These are phyloP conservation scores for Solanum chacoense DNA, from an alignment of 305 asterid species.

Conservation along the genomic window DNA sequence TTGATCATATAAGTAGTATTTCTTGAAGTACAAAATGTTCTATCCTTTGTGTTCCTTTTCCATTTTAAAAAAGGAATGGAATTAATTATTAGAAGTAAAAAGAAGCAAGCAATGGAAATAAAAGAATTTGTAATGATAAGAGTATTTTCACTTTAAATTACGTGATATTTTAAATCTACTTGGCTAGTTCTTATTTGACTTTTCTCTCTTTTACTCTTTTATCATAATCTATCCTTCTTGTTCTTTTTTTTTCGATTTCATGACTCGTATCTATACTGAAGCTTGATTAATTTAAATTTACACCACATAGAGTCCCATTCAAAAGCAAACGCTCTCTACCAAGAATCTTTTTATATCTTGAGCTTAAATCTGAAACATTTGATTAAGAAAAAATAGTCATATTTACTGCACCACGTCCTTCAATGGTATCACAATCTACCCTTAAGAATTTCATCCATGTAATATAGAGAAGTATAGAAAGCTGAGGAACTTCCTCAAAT, in stretches of 20 bases:
- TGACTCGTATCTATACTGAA: not conserved
- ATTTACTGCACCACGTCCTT: not conserved
- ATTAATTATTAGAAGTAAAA: not conserved
- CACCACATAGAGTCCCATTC: not conserved
- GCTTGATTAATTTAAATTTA: not conserved
- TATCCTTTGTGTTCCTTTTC: not conserved
- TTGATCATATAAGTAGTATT: not conserved
- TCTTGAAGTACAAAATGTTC: not conserved
- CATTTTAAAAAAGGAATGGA: not conserved
- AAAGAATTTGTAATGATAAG: not conserved
- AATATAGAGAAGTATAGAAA: not conserved
- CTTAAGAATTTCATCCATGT: not conserved
- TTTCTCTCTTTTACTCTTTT: not conserved
- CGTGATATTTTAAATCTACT: not conserved
- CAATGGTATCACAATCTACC: not conserved
- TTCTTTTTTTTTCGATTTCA: not conserved
- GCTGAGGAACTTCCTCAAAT: not conserved
- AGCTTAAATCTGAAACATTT: not conserved
- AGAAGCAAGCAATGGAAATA: not conserved
- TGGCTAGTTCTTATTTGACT: not conserved
- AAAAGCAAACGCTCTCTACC: not conserved
- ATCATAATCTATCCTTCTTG: not conserved
- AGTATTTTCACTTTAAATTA: not conserved
- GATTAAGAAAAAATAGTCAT: not conserved
- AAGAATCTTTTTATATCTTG: not conserved